Conservation (phyloP, 2,329 filamentous ascomycete species). For the Penicillium rolfsii region DNA sequence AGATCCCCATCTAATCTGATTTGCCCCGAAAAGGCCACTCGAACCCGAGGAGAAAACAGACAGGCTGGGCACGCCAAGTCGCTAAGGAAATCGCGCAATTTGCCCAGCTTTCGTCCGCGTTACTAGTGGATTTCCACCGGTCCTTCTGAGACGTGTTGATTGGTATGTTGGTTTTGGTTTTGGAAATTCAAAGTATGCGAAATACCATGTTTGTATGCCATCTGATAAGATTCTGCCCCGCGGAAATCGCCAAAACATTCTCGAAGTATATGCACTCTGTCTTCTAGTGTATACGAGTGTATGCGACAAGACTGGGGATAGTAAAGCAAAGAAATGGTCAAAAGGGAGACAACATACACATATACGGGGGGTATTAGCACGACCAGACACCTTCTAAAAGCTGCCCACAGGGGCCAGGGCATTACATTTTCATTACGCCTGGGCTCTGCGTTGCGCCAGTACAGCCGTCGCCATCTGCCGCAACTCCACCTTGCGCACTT, state of each 20-base stretch:
- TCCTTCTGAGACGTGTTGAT: background rate
- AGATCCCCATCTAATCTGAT: slow-evolving; percentile 40
- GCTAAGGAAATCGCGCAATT: slow-evolving; percentile 17
- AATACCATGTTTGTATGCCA: background rate
- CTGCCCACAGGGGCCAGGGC: background rate
- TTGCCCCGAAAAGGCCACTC: background rate
- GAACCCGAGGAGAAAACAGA: background rate
- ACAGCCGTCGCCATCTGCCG: slow-evolving; percentile 51
- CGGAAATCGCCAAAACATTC: background rate
- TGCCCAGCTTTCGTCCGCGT: slow-evolving; percentile 10
- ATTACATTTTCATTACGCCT: no score
- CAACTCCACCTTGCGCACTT: slow-evolving; percentile 66
- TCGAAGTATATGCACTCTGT: background rate
- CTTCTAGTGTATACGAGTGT: background rate
- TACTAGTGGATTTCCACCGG: slow-evolving; percentile 11
- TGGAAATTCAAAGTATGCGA: background rate
- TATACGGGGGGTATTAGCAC: background rate
- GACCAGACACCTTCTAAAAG: background rate
- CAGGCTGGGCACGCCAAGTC: background rate
- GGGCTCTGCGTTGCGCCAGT: slow-evolving; percentile 38
- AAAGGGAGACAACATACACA: background rate
- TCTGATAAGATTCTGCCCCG: slow-evolving; percentile 10
- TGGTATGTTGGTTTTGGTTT: background rate
- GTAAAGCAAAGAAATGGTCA: background rate
- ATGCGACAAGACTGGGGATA: background rate